These are phyloP conservation scores for Aaosphaeria arxii DNA, from an alignment of 2,329 filamentous ascomycete species.

Conservation along the genomic window DNA sequence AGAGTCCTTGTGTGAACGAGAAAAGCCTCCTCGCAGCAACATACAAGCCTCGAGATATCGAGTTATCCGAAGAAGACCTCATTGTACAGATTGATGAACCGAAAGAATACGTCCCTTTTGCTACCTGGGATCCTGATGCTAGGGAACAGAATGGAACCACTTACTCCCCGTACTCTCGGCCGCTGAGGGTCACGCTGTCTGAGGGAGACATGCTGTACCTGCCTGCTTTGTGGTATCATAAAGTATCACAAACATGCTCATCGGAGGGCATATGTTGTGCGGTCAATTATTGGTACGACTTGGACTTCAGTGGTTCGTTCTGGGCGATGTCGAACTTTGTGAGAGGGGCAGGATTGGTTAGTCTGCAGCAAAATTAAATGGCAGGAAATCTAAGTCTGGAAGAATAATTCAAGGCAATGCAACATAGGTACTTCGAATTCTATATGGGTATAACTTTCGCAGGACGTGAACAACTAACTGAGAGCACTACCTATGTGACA, in stretches of 20 bases:
- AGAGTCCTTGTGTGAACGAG: slow-evolving; percentile 68
- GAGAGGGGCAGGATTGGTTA: slow-evolving; percentile 20
- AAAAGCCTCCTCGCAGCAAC: slow-evolving; percentile 54
- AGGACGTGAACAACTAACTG: no score
- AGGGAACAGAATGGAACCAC: slow-evolving; percentile 46
- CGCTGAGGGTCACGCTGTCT: slow-evolving; percentile 65
- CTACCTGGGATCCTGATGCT: slow-evolving; percentile 70
- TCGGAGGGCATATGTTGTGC: slow-evolving; percentile 72
- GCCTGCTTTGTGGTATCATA: slow-evolving; percentile 78
- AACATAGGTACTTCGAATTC: no score
- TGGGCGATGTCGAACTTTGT: slow-evolving; percentile 61
- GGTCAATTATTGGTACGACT: slow-evolving; percentile 85
- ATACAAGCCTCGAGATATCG: slow-evolving; percentile 44
- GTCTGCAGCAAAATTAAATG: no score
- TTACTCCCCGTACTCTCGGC: slow-evolving; percentile 59
- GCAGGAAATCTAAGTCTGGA: no score
- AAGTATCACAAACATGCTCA: slow-evolving; percentile 69
- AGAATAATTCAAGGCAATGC: no score
- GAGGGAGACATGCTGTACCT: slow-evolving; percentile 80
- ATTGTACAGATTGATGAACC: slow-evolving; percentile 25
- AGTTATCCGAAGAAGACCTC: slow-evolving; percentile 10
- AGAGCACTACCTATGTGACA: neutral
- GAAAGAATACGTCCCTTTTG: slow-evolving; percentile 59
- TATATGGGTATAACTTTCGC: no score
- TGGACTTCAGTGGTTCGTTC: slow-evolving; percentile 70